Conservation (phyloP, 805 yeast genomes). For the Spathaspora boniae region DNA sequence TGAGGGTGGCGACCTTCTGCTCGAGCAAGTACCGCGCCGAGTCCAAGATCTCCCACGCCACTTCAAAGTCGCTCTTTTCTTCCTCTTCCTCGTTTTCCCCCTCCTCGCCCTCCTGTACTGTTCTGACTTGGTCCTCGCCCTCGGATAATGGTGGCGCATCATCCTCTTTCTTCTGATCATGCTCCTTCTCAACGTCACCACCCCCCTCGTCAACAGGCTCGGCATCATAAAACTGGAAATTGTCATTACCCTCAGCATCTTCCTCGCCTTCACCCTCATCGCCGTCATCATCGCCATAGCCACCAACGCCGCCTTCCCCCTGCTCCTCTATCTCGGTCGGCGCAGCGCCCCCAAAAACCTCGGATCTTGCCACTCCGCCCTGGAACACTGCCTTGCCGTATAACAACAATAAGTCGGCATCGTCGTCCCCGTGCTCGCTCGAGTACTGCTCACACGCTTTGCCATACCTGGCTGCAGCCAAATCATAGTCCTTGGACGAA, state of each 20-base stretch:
- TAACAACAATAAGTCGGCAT: conserved; percentile 67
- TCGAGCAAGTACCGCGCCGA: conserved; percentile 68
- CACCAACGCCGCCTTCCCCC: conserved; percentile 20
- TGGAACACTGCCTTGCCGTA: conserved; percentile 82
- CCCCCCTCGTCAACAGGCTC: conserved; percentile 21
- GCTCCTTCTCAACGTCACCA: conserved; percentile 14
- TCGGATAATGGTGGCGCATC: conserved; percentile 30
- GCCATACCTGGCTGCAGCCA: conserved; percentile 68
- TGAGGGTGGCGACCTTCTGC: conserved; percentile 19
- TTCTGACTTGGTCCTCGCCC: conserved; percentile 49
- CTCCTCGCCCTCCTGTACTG: conserved; percentile 16
- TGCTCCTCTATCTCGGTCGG: conserved; percentile 22
- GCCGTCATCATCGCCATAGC: conserved; percentile 24
- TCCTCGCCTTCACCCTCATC: conserved; percentile 20
- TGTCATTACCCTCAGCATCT: conserved; percentile 21
- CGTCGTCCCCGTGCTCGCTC: conserved; percentile 48
- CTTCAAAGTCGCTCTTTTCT: conserved; percentile 71
- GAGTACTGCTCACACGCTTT: conserved; percentile 64
- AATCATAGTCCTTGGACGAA: conserved; percentile 62
- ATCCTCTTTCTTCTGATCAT: conserved; percentile 14
- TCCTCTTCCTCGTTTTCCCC: conserved; percentile 28
- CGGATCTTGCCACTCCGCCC: conserved; percentile 69
- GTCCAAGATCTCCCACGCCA: conserved; percentile 86
- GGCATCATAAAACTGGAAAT: conserved; percentile 26
- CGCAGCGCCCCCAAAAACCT: conserved; percentile 59